Evolutionary conservation across 208 protist genomes (phyloP).

Genomic region (Acanthamoeba comandoni): DNA sequence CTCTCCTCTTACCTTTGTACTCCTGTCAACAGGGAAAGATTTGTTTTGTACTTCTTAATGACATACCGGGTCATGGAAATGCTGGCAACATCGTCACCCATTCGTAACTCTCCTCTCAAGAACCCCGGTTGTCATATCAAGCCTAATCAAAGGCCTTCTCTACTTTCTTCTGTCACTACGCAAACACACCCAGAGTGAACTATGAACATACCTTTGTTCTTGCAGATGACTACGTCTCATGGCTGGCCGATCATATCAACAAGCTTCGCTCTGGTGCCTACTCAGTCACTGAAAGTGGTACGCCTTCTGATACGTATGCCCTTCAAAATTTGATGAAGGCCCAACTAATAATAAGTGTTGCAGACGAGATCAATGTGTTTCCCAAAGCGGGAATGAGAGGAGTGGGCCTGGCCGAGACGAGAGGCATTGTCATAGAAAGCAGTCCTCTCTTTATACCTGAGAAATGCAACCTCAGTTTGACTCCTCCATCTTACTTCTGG

Average conservation of each 20-base stretch:
- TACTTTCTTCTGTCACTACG: not conserved
- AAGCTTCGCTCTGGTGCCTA: not conserved
- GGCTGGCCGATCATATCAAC: slow-evolving; percentile 19
- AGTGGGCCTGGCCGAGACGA: slow-evolving; percentile 40
- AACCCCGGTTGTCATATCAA: not conserved
- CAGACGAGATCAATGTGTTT: slow-evolving; percentile 31
- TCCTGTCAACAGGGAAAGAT: slow-evolving; percentile 22
- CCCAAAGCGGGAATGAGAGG: slow-evolving; percentile 12
- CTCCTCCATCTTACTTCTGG: slow-evolving; percentile 66
- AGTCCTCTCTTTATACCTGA: slow-evolving; percentile 54
- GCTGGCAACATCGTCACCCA: slow-evolving; percentile 41
- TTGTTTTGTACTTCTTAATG: slow-evolving; percentile 36
- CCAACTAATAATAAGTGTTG: no score
- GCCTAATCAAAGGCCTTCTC: not conserved
- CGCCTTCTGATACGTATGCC: not conserved
- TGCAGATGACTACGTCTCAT: not conserved
- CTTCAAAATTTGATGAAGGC: no score
- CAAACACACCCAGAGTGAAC: slow-evolving; percentile 11
- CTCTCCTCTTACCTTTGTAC: not conserved
- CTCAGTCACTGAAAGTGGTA: slow-evolving; percentile 10
- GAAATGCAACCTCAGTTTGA: slow-evolving; percentile 10
- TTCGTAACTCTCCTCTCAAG: not conserved
- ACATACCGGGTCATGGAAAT: slow-evolving; percentile 34
- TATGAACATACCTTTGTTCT: slow-evolving; percentile 34
- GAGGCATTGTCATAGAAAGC: slow-evolving; percentile 28